These are phyloP conservation scores for Pachyrhizus erosus DNA, from an alignment of 306 rosid species.

Conservation along the genomic window DNA sequence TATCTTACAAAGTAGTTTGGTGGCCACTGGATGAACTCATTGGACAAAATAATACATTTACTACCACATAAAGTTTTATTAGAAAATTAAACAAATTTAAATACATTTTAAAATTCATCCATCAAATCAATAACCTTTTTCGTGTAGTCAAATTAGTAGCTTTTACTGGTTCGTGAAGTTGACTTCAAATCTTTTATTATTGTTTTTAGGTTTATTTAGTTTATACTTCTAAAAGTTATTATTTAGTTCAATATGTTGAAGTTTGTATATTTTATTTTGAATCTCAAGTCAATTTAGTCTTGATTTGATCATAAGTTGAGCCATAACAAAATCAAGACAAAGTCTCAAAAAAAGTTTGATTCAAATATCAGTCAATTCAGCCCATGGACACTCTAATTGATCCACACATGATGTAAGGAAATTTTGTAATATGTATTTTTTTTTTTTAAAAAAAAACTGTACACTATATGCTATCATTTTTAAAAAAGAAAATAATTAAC, in stretches of 20 bases:
- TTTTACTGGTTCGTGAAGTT: conserved; percentile 3
- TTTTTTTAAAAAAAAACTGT: no score
- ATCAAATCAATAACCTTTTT: not conserved
- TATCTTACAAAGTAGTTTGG: no score
- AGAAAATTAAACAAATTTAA: not conserved
- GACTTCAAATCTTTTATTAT: not conserved
- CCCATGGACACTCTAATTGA: not conserved
- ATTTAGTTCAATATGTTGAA: not conserved
- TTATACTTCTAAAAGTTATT: not conserved
- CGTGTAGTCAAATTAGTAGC: not conserved
- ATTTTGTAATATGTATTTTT: not conserved
- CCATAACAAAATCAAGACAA: not conserved
- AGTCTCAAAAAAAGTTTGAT: not conserved
- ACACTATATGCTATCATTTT: not conserved
- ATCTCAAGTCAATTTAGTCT: not conserved
- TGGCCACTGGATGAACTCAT: no score
- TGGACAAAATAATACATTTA: no score
- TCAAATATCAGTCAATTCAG: not conserved
- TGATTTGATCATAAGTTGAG: not conserved
- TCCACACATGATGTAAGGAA: not conserved
- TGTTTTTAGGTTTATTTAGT: not conserved
- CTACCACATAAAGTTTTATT: not conserved
- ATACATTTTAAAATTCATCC: not conserved
- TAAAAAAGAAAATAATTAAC: not conserved
- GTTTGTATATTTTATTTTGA: not conserved